These are phyloP conservation scores for Abrus pulchellus DNA, from an alignment of 306 rosid species.

Conservation along the genomic window DNA sequence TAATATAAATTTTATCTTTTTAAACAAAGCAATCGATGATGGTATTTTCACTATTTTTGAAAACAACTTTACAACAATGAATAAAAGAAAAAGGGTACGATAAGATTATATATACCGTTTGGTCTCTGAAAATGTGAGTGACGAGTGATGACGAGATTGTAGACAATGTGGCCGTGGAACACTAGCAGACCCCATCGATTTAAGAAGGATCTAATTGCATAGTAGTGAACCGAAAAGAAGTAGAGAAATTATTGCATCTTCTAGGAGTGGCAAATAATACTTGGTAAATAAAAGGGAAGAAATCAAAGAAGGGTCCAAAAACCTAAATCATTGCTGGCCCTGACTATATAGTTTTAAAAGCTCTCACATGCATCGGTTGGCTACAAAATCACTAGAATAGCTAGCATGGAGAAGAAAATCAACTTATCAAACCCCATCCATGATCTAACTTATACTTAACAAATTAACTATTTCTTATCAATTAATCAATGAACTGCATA, in stretches of 20 bases:
- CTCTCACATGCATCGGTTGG: constrained; percentile 55
- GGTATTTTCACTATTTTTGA: constrained; percentile 27
- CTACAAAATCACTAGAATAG: background rate
- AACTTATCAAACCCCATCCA: background rate
- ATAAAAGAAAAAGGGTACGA: background rate
- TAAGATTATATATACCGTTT: constrained; percentile 20
- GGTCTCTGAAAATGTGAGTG: constrained; percentile 46
- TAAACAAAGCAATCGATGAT: background rate
- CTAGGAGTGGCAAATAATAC: constrained; percentile 28
- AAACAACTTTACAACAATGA: background rate
- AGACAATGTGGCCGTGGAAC: constrained; percentile 31
- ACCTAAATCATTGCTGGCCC: constrained; percentile 49
- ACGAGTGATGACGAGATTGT: constrained; percentile 7
- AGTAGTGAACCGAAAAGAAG: background rate
- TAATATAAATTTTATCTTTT: background rate
- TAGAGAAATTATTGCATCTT: constrained; percentile 22
- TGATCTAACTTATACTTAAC: background rate
- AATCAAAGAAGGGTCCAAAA: constrained; percentile 48
- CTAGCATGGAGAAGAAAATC: background rate
- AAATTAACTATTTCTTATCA: background rate
- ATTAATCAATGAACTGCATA: background rate
- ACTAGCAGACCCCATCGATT: constrained; percentile 38
- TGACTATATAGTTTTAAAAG: constrained; percentile 41
- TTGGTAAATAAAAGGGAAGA: constrained; percentile 1
- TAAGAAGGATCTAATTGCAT: background rate